These are phyloP conservation scores for Plenodomus lindquistii DNA, from an alignment of 2,329 filamentous ascomycete genomes.

Conservation along the genomic window DNA sequence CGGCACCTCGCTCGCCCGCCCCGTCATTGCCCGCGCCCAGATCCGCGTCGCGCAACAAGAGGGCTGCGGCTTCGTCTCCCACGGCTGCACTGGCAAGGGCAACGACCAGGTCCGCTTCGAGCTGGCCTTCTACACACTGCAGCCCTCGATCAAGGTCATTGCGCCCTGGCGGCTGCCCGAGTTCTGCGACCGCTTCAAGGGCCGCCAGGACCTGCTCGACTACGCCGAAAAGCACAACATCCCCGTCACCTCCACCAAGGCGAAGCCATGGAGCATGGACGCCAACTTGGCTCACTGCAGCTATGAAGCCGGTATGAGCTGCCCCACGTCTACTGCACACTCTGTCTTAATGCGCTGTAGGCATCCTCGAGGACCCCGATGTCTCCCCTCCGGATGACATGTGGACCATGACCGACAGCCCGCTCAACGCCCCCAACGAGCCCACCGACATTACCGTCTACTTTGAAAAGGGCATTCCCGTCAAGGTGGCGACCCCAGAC, in stretches of 20 bases:
- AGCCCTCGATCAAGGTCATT: constrained; percentile 71
- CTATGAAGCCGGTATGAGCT: constrained; percentile 70
- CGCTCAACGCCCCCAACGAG: constrained; percentile 69
- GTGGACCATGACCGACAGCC: constrained; percentile 76
- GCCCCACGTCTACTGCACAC: too few species aligned
- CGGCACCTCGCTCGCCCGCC: constrained; percentile 67
- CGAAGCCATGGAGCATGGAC: constrained; percentile 59
- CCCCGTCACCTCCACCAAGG: constrained; percentile 73
- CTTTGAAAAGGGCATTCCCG: constrained; percentile 76
- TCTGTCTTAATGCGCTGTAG: constrained; percentile 12
- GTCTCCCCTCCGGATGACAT: constrained; percentile 73
- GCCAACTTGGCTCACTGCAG: constrained; percentile 76
- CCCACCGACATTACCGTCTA: constrained; percentile 72
- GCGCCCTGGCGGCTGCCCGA: constrained; percentile 73
- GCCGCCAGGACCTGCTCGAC: constrained; percentile 72
- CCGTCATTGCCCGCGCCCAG: constrained; percentile 70
- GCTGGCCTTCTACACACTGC: constrained; percentile 63
- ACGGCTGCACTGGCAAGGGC: constrained; percentile 53
- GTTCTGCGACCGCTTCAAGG: constrained; percentile 72
- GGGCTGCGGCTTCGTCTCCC: constrained; percentile 58
- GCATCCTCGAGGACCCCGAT: constrained; percentile 67
- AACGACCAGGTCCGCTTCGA: constrained; percentile 71
- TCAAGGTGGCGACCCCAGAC: constrained; percentile 62
- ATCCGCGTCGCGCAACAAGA: constrained; percentile 67
- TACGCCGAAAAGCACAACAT: constrained; percentile 70